These are phyloP conservation scores for Musa balbisiana DNA, from an alignment of 202 grass and related monocot species.

Conservation along the genomic window DNA sequence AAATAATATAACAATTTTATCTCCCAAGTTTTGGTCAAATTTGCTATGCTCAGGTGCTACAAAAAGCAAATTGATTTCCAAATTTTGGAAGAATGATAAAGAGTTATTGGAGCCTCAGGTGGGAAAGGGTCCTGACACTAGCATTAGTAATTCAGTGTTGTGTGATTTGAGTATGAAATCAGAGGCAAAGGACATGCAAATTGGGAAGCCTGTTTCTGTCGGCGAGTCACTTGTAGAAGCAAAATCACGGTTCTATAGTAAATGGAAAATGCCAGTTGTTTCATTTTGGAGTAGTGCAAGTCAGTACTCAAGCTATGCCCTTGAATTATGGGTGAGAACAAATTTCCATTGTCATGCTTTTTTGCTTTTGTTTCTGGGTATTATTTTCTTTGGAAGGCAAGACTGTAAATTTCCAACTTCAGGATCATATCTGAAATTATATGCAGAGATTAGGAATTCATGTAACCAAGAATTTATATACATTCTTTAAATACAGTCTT, in stretches of 20 bases:
- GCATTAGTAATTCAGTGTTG: background rate
- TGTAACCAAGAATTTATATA: no score
- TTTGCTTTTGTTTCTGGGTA: background rate
- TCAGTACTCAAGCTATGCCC: slow-evolving; percentile 37
- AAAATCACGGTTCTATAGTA: slow-evolving; percentile 49
- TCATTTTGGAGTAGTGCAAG: slow-evolving; percentile 63
- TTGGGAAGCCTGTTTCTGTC: slow-evolving; percentile 44
- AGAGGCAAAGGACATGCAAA: slow-evolving; percentile 34
- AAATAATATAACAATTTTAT: background rate
- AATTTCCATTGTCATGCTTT: background rate
- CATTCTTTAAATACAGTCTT: no score
- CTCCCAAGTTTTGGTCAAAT: slow-evolving; percentile 9
- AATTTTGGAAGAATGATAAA: slow-evolving; percentile 6
- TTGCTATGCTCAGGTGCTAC: background rate
- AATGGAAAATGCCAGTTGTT: slow-evolving; percentile 45
- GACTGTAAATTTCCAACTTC: background rate
- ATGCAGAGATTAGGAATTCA: no score
- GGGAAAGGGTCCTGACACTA: background rate
- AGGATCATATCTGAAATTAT: no score
- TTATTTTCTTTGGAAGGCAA: background rate
- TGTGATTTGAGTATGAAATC: slow-evolving; percentile 33
- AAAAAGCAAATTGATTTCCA: slow-evolving; percentile 7
- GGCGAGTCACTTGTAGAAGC: slow-evolving; percentile 56
- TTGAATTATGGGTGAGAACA: slow-evolving; percentile 67
- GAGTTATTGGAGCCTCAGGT: background rate